phyloP scores from a whole-genome alignment of 257 asterid species.

The Lantana camara region DNA sequence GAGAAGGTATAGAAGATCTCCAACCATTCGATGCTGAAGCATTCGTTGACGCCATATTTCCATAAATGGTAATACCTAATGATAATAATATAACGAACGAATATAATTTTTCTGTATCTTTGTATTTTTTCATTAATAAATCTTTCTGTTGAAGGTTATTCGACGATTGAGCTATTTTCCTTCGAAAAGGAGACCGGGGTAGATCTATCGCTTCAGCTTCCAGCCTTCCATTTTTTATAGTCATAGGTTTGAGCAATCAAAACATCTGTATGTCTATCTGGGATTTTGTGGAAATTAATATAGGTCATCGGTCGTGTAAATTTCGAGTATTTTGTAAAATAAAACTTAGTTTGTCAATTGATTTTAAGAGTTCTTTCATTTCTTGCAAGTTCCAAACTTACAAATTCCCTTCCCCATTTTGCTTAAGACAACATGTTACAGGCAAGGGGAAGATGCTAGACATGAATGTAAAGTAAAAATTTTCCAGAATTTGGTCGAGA shows the following conservation, averaged over 20 bases:
- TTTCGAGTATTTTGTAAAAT: constrained; percentile 1
- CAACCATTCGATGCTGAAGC: constrained; percentile 92
- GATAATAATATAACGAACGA: too few species aligned
- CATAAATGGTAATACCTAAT: constrained; percentile 40
- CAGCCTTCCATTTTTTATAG: neutral
- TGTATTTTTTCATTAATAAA: neutral
- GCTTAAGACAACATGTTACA: too few species aligned
- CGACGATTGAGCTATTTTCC: neutral
- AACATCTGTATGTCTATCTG: neutral
- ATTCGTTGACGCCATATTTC: constrained; percentile 88
- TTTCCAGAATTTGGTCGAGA: too few species aligned
- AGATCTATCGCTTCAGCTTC: neutral
- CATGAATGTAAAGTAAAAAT: too few species aligned
- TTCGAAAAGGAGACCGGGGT: neutral
- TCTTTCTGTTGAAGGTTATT: neutral
- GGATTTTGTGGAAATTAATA: neutral
- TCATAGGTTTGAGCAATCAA: neutral
- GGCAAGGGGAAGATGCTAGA: too few species aligned
- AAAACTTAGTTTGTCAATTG: too few species aligned
- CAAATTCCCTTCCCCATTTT: too few species aligned
- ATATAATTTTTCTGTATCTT: neutral
- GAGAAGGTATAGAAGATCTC: constrained; percentile 86
- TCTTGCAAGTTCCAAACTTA: too few species aligned
- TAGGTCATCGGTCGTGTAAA: neutral
- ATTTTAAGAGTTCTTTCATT: neutral